Conservation (phyloP, 257 asterid species). For the Solanum habrochaites region DNA sequence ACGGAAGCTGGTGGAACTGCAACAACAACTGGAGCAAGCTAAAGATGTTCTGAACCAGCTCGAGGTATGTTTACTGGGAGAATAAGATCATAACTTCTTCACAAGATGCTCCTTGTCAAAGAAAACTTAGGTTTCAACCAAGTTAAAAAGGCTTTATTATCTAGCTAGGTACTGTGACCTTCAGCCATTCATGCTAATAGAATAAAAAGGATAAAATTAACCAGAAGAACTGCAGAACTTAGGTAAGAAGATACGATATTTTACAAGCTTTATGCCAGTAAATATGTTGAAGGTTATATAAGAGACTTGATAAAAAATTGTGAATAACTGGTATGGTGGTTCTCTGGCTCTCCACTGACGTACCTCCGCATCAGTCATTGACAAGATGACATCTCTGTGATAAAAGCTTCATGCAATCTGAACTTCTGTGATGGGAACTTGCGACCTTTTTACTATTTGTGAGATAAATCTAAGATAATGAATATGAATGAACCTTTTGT, state of each 20-base stretch:
- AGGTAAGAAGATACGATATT: background rate
- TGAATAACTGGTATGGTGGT: background rate
- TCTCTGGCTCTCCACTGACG: background rate
- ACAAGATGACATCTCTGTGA: background rate
- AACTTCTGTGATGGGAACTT: background rate
- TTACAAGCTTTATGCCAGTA: background rate
- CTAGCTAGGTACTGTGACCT: background rate
- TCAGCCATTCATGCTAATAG: background rate
- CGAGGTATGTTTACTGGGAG: conserved; percentile 46
- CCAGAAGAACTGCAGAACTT: background rate
- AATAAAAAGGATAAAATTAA: background rate
- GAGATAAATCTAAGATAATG: background rate
- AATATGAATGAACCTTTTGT: background rate
- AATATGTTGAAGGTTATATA: background rate
- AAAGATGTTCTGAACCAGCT: conserved; percentile 42
- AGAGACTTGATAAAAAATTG: background rate
- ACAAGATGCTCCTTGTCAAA: background rate
- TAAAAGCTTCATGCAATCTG: background rate
- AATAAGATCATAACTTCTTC: background rate
- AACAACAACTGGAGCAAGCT: conserved; percentile 48
- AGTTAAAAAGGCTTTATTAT: background rate
- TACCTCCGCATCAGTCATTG: background rate
- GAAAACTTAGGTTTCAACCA: background rate
- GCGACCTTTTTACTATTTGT: background rate
- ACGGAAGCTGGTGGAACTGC: conserved; percentile 30